These are phyloP conservation scores for Coelastrella sp. DNA, from an alignment of 139 green algal species.

Conservation along the genomic window DNA sequence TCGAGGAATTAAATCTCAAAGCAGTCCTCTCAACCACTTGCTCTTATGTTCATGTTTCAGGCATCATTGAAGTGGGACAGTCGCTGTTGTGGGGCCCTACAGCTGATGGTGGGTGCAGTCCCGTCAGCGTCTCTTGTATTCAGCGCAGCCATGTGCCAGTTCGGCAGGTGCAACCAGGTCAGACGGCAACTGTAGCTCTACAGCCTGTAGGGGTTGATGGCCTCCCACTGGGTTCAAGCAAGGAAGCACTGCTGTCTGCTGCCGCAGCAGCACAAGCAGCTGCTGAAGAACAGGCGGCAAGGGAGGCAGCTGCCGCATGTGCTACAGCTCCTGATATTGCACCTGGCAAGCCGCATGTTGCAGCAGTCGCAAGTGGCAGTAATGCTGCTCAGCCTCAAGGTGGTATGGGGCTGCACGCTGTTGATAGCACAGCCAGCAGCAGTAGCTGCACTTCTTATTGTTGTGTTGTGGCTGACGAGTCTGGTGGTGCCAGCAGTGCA, in stretches of 20 bases:
- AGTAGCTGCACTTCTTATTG: not conserved
- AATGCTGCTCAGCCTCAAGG: not conserved
- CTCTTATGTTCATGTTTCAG: constrained; percentile 4
- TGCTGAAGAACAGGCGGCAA: constrained; percentile 2
- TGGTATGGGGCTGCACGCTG: too few relatives aligned
- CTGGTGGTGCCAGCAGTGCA: not conserved
- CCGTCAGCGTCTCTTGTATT: constrained; percentile 72
- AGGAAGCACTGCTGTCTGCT: constrained; percentile 8
- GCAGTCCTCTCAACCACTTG: not conserved
- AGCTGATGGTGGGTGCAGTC: constrained; percentile 66
- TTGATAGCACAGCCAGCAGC: not conserved
- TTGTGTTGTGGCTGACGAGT: not conserved
- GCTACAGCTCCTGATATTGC: not conserved
- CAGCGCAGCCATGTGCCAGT: constrained; percentile 82
- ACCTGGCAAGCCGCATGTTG: not conserved
- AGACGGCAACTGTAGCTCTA: constrained; percentile 61
- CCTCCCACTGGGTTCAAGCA: not conserved
- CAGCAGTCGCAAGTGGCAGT: not conserved
- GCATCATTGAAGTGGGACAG: constrained; percentile 60
- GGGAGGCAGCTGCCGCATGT: constrained; percentile 7
- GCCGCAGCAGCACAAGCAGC: constrained; percentile 29
- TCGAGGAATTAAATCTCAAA: too few relatives aligned
- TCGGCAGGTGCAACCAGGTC: constrained; percentile 63
- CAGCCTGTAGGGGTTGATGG: not conserved
- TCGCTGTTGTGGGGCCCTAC: constrained; percentile 78